A percentile compares a stretch with the other conserved stretches of the same genome.
These are phyloP conservation scores for Cornus controversa DNA, from an alignment of 148 eudicot genomes.

Conservation along the genomic window DNA sequence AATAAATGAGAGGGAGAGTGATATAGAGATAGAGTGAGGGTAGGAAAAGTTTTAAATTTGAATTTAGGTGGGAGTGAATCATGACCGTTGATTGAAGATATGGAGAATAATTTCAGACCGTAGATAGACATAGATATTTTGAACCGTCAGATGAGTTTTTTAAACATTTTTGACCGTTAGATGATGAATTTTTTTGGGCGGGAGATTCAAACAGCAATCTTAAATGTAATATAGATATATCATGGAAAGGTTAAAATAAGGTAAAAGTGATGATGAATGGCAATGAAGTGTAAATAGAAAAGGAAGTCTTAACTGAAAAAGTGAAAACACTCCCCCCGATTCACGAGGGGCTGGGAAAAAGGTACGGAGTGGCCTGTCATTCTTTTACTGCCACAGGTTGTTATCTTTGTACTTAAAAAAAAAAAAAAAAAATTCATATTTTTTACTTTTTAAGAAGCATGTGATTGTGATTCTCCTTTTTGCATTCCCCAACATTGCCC, in stretches of 20 bases:
- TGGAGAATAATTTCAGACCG: too few species aligned
- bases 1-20: too few species aligned
- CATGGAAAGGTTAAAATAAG: neutral
- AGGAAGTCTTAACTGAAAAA: constrained; percentile 1
- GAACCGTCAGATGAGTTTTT: too few species aligned
- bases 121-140: too few species aligned
- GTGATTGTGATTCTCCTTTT: constrained; percentile 3
- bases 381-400: constrained; percentile 8
- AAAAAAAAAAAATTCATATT: neutral
- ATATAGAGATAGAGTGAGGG: too few species aligned
- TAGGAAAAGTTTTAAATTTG: too few species aligned
- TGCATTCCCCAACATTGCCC: neutral
- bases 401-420: neutral
- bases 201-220: too few species aligned
- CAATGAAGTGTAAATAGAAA: constrained; percentile 6
- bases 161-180: too few species aligned
- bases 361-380: constrained; percentile 11
- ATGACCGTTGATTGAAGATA: too few species aligned
- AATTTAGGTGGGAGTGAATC: too few species aligned
- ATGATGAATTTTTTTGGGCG: too few species aligned
- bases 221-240: too few species aligned
- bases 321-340: constrained; percentile 18
- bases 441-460: neutral
- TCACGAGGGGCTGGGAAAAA: constrained; percentile 12
- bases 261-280: constrained; percentile 15